Percentiles rank a stretch among this genome's conserved stretches.
These are phyloP conservation scores for Rhizopogon vesiculosus DNA, from an alignment of 768 basidiomycete genomes.

Conservation along the genomic window DNA sequence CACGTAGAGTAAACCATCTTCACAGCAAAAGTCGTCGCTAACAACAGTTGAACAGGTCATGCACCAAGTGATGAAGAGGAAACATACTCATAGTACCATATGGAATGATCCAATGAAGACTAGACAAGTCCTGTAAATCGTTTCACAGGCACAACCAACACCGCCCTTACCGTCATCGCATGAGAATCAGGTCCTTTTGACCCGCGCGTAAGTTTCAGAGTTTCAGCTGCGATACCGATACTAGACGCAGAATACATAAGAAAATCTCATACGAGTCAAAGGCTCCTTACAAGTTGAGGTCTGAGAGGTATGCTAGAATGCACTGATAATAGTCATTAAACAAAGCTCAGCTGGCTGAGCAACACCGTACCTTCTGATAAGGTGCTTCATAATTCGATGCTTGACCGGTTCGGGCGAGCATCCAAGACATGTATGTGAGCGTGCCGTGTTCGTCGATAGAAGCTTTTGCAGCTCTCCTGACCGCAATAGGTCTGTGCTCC, in stretches of 20 bases:
- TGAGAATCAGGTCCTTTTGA: constrained; percentile 45
- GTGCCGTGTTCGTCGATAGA: constrained; percentile 41
- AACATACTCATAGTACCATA: constrained; percentile 73
- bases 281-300: constrained; percentile 63
- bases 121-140: constrained; percentile 17
- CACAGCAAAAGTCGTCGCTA: constrained; percentile 72
- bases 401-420: constrained; percentile 56
- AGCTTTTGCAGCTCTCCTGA: constrained; percentile 49
- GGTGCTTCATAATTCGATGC: constrained; percentile 61
- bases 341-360: background rate
- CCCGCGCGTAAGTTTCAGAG: constrained; percentile 48
- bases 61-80: background rate
- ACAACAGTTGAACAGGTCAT: constrained; percentile 2
- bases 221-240: constrained; percentile 48
- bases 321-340: constrained; percentile 40
- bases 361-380: constrained; percentile 63
- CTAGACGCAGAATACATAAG: constrained; percentile 30
- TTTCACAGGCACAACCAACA: background rate
- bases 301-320: constrained; percentile 76
- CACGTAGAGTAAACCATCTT: constrained; percentile 77
- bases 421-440: constrained; percentile 67
- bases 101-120: constrained; percentile 76
- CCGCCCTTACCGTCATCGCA: constrained; percentile 55
- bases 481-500: constrained; percentile 59
- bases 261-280: background rate